phyloP scores from a whole-genome alignment of 208 protist species.

The Crithidia sp. region DNA sequence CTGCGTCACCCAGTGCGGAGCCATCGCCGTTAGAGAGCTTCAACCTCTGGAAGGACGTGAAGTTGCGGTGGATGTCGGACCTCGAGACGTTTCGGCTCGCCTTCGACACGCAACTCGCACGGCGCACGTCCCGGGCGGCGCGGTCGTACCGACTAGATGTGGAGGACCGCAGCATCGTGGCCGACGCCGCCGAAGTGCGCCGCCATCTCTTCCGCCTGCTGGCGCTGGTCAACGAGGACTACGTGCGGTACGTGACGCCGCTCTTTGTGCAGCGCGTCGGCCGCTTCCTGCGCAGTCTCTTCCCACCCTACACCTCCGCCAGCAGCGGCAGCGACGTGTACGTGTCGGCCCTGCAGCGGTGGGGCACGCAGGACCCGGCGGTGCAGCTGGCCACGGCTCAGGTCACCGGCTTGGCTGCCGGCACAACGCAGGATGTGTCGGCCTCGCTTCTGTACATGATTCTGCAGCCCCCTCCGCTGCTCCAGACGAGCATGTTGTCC shows the following conservation, averaged over 20 bases:
- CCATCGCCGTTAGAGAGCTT: not conserved
- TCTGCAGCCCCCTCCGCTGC: conserved; percentile 44
- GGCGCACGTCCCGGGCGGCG: not conserved
- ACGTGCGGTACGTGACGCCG: conserved; percentile 34
- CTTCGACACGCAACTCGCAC: conserved; percentile 8
- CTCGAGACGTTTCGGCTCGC: conserved; percentile 37
- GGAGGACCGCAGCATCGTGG: conserved; percentile 22
- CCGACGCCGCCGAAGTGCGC: conserved; percentile 37
- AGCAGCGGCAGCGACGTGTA: conserved; percentile 18
- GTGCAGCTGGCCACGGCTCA: conserved; percentile 47
- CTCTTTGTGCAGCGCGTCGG: conserved; percentile 15
- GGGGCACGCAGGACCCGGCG: conserved; percentile 52
- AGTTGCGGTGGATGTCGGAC: conserved; percentile 48
- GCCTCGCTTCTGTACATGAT: conserved; percentile 44
- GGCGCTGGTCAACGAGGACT: conserved; percentile 36
- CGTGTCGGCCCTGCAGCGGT: conserved; percentile 33
- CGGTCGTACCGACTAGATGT: conserved; percentile 27
- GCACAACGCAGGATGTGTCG: conserved; percentile 41
- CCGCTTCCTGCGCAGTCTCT: conserved; percentile 10
- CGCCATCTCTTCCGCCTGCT: conserved; percentile 40
- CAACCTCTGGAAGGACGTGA: conserved; percentile 39
- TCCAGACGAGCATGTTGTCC: conserved; percentile 32
- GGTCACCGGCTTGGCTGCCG: conserved; percentile 42
- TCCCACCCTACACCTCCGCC: conserved; percentile 13
- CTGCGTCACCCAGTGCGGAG: not conserved